Evolutionary conservation across 2,329 filamentous ascomycete species (phyloP).

Genomic region (Capronia americana): DNA sequence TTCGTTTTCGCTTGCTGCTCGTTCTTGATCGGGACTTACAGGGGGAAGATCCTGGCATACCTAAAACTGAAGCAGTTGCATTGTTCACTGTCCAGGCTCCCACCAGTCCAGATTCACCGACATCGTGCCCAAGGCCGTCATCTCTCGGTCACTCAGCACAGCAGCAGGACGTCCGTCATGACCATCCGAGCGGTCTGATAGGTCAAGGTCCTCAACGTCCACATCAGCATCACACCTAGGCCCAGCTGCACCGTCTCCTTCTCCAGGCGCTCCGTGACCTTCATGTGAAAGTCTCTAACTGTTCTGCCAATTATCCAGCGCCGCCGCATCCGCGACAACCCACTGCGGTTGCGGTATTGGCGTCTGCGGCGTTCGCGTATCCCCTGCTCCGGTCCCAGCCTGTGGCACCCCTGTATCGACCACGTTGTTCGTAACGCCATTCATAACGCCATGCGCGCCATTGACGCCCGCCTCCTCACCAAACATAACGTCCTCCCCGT

Average conservation of each 20-base stretch:
- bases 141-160: neutral
- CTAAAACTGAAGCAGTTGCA: neutral
- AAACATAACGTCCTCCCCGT: conserved; percentile 39
- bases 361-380: conserved; percentile 15
- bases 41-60: neutral
- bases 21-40: neutral
- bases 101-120: conserved; percentile 4
- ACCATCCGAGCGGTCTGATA: neutral
- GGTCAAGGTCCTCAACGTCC: neutral
- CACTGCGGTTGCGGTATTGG: conserved; percentile 31
- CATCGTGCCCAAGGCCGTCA: neutral
- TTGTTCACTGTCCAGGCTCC: conserved; percentile 4
- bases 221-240: neutral
- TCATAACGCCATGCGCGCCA: conserved; percentile 20
- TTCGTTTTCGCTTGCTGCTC: neutral
- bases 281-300: conserved; percentile 26
- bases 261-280: neutral
- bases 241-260: neutral
- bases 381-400: neutral
- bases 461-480: conserved; percentile 39
- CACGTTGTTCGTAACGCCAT: conserved; percentile 5
- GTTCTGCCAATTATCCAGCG: conserved; percentile 35
- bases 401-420: conserved; percentile 6
- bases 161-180: neutral
- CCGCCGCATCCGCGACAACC: conserved; percentile 32